Base-by-base conservation (phyloP, 257 asterid genomes). In the Nicotiana benthamiana region DNA sequence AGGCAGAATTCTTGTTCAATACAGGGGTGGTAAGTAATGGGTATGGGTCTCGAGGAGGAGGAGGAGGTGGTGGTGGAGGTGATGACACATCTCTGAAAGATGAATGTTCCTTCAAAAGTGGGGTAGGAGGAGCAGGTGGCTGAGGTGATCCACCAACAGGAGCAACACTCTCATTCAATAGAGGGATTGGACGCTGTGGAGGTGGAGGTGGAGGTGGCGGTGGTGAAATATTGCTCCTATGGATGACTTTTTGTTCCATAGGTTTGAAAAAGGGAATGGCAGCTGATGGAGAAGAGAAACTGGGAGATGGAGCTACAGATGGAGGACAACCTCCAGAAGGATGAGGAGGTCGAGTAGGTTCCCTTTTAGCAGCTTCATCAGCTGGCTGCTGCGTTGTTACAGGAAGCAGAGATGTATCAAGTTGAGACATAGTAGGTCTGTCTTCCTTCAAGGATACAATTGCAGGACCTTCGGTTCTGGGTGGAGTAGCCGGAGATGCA, bases 11-110 rank as follows among this genome's bases (percentile, higher is more conserved):
- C 78, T 86, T 84, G 84, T 32, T 81, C 68, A 83, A 78, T 22
- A 22, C 43, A 65, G 84, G 82, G 52, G 53, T 64, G 24, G 83
- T 16, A 48, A 16, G 27, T 26, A 74, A 48, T 16, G 26, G 24
- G 62, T 13, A 74, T 26, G 62, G 52, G 17, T 74, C 46, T 26
- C 26, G 40, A 74, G 79, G 86, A 78, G 78, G 68, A 79, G 86
- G 86, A 79, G 78, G 68, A 68, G 86, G 86, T 75, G 81, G 86
- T 16, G 83, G 83, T 16, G 82, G 81, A 17, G 81, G 85, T 46
- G 80, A n/a, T 3, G 84, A 72, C 66, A 74, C 65, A 77, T 43
- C 80, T 52, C 60, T 63, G 24, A 84, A 62, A 75, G 77, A 46
- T 53, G 78, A 74, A 57, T 80, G 75, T 62, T 87, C 85, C 81